Conservation (phyloP, 345 rosid genomes). For the Eutrema yunnanense region DNA sequence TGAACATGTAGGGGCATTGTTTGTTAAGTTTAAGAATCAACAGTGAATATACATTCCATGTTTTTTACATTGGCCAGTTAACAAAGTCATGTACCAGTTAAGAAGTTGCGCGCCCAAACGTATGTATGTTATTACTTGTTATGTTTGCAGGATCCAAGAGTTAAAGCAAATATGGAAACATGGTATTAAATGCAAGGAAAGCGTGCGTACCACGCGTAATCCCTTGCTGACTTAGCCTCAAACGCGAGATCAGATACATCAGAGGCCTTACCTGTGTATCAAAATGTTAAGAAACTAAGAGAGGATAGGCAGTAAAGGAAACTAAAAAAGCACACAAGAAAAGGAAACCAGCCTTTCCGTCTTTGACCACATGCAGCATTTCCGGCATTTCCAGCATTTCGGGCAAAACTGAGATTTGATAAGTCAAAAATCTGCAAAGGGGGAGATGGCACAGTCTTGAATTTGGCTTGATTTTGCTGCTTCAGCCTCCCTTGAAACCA, state of each 20-base stretch:
- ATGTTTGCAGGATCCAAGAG: not conserved
- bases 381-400: not conserved
- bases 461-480: conserved; percentile 16
- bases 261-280: conserved; percentile 21
- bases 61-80: not conserved
- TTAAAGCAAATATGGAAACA: not conserved
- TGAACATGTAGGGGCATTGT: not conserved
- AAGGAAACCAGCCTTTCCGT: conserved; percentile 38
- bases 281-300: not conserved
- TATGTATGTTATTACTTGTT: not conserved
- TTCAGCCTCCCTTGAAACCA: conserved; percentile 61
- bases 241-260: conserved; percentile 57
- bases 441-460: conserved; percentile 22
- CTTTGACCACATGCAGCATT: conserved; percentile 19
- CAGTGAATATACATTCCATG: not conserved
- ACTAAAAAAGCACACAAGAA: not conserved
- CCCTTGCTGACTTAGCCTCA: conserved; percentile 76
- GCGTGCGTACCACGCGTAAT: conserved; percentile 61
- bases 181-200: conserved; percentile 5
- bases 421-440: conserved; percentile 28
- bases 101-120: not conserved
- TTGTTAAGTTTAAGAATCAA: not conserved
- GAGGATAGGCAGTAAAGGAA: not conserved
- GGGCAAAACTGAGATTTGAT: conserved; percentile 21
- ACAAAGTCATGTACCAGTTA: not conserved